Percentiles rank a stretch among this genome's conserved stretches.
Conservation (phyloP, 2,329 filamentous ascomycete genomes). For the Ceratocystiopsis sp. region DNA sequence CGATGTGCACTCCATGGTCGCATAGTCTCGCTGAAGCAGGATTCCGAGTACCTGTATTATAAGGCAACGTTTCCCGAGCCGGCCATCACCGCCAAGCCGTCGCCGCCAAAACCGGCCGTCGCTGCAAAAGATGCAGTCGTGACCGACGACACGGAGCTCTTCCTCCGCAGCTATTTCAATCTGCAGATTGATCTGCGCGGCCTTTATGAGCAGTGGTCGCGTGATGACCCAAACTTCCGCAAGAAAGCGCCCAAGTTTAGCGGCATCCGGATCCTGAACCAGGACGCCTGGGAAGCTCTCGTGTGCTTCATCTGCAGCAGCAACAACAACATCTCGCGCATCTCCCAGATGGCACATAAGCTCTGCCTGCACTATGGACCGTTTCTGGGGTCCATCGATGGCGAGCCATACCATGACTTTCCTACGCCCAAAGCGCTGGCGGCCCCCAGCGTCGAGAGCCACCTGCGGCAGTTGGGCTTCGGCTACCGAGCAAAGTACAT, state of each 20-base stretch:
- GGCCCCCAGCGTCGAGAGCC: conserved; percentile 56
- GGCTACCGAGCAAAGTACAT: conserved; percentile 93
- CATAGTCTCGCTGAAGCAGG: conserved; percentile 72
- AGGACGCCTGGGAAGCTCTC: conserved; percentile 91
- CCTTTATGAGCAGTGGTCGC: conserved; percentile 78
- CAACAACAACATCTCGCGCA: conserved; percentile 93
- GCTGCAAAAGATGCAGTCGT: conserved; percentile 4
- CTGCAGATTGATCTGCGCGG: conserved; percentile 56
- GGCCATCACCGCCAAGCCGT: neutral
- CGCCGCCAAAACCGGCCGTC: neutral
- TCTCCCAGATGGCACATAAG: conserved; percentile 92
- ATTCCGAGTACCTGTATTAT: conserved; percentile 63
- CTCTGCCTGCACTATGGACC: conserved; percentile 75
- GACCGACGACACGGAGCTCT: conserved; percentile 51
- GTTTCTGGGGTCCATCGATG: conserved; percentile 52
- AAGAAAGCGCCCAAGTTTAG: conserved; percentile 74
- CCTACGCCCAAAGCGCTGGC: conserved; percentile 35
- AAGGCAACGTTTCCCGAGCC: conserved; percentile 41
- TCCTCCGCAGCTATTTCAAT: conserved; percentile 78
- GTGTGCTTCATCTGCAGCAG: conserved; percentile 95
- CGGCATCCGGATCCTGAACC: conserved; percentile 79
- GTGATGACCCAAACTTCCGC: conserved; percentile 72
- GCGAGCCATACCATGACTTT: conserved; percentile 25
- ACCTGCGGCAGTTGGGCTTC: conserved; percentile 71
- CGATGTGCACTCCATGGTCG: conserved; percentile 73